Evolutionary conservation across 495 filamentous ascomycete genomes (phyloP).

Genomic region (Penicillium waksmanii): DNA sequence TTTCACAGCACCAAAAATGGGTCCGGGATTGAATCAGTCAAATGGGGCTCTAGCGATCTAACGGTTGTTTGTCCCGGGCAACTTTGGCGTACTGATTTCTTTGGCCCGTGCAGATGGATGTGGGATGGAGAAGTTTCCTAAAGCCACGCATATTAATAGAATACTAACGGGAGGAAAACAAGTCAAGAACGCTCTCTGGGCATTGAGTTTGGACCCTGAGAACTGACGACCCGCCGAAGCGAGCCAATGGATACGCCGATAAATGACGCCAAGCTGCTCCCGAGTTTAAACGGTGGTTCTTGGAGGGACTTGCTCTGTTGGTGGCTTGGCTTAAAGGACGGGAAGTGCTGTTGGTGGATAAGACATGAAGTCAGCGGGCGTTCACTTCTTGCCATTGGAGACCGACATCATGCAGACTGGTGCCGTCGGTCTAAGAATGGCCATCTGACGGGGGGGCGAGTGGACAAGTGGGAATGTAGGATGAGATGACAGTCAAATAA

Average conservation of each 20-base stretch:
- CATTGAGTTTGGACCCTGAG: slow-evolving; percentile 10
- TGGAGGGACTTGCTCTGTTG: slow-evolving; percentile 9
- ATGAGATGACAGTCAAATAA: slow-evolving; percentile 12
- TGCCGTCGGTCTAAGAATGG: background rate
- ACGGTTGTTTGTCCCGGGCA: background rate
- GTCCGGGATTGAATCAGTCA: background rate
- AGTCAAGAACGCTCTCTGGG: slow-evolving; percentile 3
- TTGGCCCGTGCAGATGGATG: slow-evolving; percentile 4
- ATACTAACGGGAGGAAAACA: slow-evolving; percentile 8
- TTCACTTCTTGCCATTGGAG: background rate
- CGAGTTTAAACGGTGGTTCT: slow-evolving; percentile 7
- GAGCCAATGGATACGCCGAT: slow-evolving; percentile 11
- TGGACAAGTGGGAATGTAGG: background rate
- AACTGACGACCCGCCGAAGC: slow-evolving; percentile 7
- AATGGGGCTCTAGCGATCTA: background rate
- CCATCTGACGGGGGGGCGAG: background rate
- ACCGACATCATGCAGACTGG: background rate
- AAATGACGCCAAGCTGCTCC: slow-evolving; percentile 10
- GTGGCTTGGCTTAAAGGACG: slow-evolving; percentile 12
- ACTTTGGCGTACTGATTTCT: background rate
- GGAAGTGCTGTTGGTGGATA: background rate
- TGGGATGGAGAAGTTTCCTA: background rate
- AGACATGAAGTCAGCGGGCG: background rate
- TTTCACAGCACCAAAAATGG: background rate
- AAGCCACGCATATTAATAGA: slow-evolving; percentile 14